Evolutionary conservation across 208 protist genomes (phyloP).

Genomic region (Crithidia sp.): DNA sequence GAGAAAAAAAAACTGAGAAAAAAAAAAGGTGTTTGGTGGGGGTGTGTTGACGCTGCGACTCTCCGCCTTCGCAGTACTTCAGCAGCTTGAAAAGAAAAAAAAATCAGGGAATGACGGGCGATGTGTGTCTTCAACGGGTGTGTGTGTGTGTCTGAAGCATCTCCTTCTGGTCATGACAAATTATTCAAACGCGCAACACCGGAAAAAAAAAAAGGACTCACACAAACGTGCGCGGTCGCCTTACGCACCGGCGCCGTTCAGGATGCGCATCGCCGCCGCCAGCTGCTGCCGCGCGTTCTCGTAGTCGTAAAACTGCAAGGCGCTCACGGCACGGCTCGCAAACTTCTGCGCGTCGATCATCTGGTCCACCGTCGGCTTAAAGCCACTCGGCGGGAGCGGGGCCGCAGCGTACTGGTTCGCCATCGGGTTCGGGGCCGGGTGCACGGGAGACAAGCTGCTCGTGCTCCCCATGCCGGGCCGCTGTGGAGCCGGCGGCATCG

Average conservation of each 20-base stretch:
- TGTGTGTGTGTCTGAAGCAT: no score
- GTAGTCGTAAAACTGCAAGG: slow-evolving; percentile 85
- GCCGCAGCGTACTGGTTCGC: not conserved
- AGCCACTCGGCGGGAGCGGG: not conserved
- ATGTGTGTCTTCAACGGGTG: no score
- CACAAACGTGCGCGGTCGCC: not conserved
- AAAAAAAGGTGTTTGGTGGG: slow-evolving; percentile 2
- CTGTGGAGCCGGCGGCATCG: slow-evolving; percentile 1
- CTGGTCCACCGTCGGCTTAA: slow-evolving; percentile 56
- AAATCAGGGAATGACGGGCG: no score
- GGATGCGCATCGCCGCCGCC: slow-evolving; percentile 42
- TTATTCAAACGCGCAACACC: not conserved
- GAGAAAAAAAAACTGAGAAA: slow-evolving; percentile 1
- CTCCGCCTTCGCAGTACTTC: no score
- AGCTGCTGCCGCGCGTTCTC: slow-evolving; percentile 59
- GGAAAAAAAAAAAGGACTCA: slow-evolving; percentile 2
- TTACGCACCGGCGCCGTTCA: slow-evolving; percentile 39
- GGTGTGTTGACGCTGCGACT: no score
- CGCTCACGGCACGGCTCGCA: slow-evolving; percentile 69
- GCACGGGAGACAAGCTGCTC: not conserved
- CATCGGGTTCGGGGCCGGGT: not conserved
- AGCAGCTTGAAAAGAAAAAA: no score
- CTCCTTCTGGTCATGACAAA: no score
- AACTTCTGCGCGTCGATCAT: slow-evolving; percentile 88
- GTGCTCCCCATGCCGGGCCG: slow-evolving; percentile 11